Base-by-base conservation (phyloP, 345 rosid species). In the Rhodamnia argentea region DNA sequence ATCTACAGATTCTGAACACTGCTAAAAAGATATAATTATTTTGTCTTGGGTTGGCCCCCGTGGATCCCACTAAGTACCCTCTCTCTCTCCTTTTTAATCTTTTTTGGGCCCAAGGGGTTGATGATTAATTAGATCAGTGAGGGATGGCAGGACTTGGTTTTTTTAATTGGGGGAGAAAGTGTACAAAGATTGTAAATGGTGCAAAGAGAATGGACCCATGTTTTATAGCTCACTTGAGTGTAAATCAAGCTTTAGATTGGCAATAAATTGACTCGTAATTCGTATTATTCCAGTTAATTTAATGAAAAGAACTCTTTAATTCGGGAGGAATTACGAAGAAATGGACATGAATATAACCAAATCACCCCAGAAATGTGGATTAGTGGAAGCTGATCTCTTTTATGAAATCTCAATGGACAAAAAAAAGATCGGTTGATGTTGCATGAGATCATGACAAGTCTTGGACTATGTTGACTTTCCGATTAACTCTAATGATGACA, bases 61-160 rank as follows among this genome's bases (percentile, higher is more conserved):
- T 70, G 11, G 10, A 70, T 70, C 78, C 78, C 78, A 70, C 78
- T 32, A 70, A 32, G 40, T 37, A 37, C 3, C n/a, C n/a, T n/a
- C n/a, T n/a, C n/a, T n/a, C n/a, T n/a, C n/a, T 32, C 18, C 0
- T 16, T 16, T 22, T 16, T 16, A 0, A 1, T 10, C 7, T 32
- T 18, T 70, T 70, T 20, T 4, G 78, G 78, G 78, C 78, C 78
- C 47, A 32, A 70, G 78, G 16, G 78, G 78, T 70, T 70, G 78
- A 23, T 56, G 12, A 56, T 23, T 56, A 23, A 56, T 22, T 10
- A n/a, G 59, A 56, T 56, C 8, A 23, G 59, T 23, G n/a, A 9
- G 78, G 78, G 47, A 40, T 32, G 10, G 44, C 2, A 32, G 78
- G 44, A 70, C 78, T 70, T 18, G 78, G 24, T 18, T 16, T 3